Conservation (phyloP, 306 rosid genomes). For the Acacia confusa region DNA sequence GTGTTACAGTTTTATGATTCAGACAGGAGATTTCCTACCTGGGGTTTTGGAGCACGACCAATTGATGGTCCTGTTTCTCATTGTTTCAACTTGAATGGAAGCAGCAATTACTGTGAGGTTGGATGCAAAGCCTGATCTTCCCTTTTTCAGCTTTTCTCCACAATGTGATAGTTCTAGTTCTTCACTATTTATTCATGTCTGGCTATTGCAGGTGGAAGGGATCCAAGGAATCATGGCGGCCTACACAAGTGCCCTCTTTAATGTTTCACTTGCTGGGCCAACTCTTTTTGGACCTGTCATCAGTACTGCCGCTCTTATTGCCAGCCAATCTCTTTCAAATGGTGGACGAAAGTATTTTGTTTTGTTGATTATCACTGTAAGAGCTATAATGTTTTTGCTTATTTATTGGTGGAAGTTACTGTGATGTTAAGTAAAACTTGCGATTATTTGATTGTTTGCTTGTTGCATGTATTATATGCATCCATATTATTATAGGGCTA, state of each 20-base stretch:
- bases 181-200: conserved; percentile 20
- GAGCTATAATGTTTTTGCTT: conserved; percentile 31
- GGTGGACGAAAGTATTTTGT: conserved; percentile 85
- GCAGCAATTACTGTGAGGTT: conserved; percentile 90
- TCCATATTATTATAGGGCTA: background rate
- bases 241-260: conserved; percentile 88
- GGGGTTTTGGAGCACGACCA: conserved; percentile 99
- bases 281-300: conserved; percentile 99
- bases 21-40: conserved; percentile 91
- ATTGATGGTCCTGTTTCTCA: conserved; percentile 99
- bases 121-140: conserved; percentile 35
- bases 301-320: conserved; percentile 82
- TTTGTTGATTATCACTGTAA: conserved; percentile 93
- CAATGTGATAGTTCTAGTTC: conserved; percentile 30
- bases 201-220: conserved; percentile 88
- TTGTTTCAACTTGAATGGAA: conserved; percentile 98
- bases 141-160: conserved; percentile 21
- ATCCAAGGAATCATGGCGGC: conserved; percentile 97
- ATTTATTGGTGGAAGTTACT: conserved; percentile 5
- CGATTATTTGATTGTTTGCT: conserved; percentile 11
- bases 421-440: background rate
- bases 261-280: conserved; percentile 99
- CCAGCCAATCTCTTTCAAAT: conserved; percentile 86
- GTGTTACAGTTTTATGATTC: conserved; percentile 92
- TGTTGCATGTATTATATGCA: background rate